These are phyloP conservation scores for Protomyces gravidus DNA, from an alignment of 1,139 yeast species.

Conservation along the genomic window DNA sequence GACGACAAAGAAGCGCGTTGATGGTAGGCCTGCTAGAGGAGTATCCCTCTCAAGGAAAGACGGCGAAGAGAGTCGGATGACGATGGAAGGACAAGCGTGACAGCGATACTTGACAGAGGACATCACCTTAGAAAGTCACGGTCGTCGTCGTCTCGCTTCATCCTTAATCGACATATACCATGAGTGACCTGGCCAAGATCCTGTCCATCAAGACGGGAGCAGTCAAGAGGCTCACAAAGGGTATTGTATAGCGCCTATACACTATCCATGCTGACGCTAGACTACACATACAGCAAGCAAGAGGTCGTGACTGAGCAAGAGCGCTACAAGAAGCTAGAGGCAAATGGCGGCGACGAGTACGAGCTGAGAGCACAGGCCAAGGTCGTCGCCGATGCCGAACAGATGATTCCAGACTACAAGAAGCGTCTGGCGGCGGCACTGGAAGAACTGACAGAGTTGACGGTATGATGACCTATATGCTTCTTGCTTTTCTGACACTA, in stretches of 20 bases:
- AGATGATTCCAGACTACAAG: conserved; percentile 24
- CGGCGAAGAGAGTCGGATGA: conserved; percentile 3
- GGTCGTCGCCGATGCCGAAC: conserved; percentile 27
- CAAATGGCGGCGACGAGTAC: conserved; percentile 26
- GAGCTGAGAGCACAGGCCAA: conserved; percentile 23
- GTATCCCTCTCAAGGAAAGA: neutral
- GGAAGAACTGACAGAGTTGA: conserved; percentile 15
- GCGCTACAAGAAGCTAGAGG: conserved; percentile 9
- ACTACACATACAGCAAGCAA: conserved; percentile 10
- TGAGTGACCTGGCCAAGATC: conserved; percentile 11
- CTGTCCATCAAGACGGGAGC: conserved; percentile 19
- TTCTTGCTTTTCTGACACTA: neutral
- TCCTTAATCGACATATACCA: too few relatives aligned
- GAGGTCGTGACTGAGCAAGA: conserved; percentile 13
- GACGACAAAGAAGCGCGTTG: conserved; percentile 6
- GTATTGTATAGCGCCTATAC: neutral
- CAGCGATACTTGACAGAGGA: conserved; percentile 1
- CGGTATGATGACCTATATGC: conserved; percentile 1
- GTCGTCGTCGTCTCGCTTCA: neutral
- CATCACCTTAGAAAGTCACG: neutral
- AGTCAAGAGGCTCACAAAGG: conserved; percentile 22
- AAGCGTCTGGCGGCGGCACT: conserved; percentile 14
- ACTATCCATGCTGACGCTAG: neutral
- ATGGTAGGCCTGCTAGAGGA: conserved; percentile 3
- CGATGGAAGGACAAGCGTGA: conserved; percentile 14